Conservation (phyloP, 371 early-diverging fungal genomes). For the Apophysomyces trapeziformis region DNA sequence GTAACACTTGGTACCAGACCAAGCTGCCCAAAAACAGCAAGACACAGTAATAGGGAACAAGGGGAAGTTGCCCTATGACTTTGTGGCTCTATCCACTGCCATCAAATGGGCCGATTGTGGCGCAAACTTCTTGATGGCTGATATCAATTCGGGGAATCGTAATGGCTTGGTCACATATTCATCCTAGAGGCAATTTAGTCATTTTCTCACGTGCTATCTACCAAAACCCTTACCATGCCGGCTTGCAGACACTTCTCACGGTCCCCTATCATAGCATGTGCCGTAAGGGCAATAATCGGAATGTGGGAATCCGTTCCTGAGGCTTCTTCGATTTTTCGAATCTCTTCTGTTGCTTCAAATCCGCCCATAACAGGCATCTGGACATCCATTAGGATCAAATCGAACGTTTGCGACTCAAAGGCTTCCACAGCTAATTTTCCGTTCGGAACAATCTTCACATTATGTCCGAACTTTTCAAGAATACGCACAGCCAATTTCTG, state of each 20-base stretch:
- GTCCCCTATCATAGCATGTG: conserved; percentile 78
- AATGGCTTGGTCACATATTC: conserved; percentile 75
- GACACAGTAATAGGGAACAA: neutral
- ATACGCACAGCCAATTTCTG: conserved; percentile 76
- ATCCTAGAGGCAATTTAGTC: conserved; percentile 30
- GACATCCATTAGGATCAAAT: conserved; percentile 80
- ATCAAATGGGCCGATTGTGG: conserved; percentile 19
- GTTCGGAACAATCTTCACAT: conserved; percentile 70
- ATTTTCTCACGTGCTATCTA: neutral
- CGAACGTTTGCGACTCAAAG: conserved; percentile 60
- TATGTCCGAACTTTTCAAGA: conserved; percentile 73
- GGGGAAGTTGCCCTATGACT: neutral
- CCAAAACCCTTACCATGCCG: conserved; percentile 62
- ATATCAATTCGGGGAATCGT: conserved; percentile 58
- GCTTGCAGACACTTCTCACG: conserved; percentile 71
- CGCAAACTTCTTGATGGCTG: conserved; percentile 60
- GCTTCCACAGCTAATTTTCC: conserved; percentile 76
- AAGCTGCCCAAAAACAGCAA: conserved; percentile 6
- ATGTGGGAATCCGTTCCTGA: conserved; percentile 55
- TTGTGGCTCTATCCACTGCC: conserved; percentile 12
- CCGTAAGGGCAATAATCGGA: conserved; percentile 78
- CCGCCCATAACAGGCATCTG: conserved; percentile 82
- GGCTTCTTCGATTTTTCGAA: conserved; percentile 61
- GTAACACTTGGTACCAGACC: conserved; percentile 4
- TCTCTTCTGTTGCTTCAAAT: conserved; percentile 70